A percentile compares a stretch with the other conserved stretches of the same genome.
Conservation (phyloP, 2,329 filamentous ascomycete species). For the Aspergillus sclerotialis region DNA sequence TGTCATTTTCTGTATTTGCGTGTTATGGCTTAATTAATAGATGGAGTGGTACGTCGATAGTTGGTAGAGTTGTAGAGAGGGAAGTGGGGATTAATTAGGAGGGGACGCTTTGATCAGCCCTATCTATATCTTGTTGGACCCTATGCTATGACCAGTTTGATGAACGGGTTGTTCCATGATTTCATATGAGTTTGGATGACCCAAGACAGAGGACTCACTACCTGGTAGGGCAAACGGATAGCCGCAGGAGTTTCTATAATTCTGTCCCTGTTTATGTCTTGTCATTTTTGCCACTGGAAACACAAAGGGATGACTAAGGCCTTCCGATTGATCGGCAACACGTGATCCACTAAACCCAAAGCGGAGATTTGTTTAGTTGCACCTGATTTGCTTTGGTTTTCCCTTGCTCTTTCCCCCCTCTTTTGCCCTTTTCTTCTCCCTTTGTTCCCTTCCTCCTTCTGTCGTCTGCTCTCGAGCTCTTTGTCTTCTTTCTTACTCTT, state of each 20-base stretch:
- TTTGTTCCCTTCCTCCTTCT: slow-evolving; percentile 4
- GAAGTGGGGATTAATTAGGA: not conserved
- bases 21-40: not conserved
- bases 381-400: slow-evolving; percentile 9
- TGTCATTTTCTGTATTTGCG: slow-evolving; percentile 10
- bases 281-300: too few species aligned
- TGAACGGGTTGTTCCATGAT: too few species aligned
- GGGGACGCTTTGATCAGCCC: too few species aligned
- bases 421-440: slow-evolving; percentile 2
- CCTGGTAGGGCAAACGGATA: too few species aligned
- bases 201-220: too few species aligned
- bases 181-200: too few species aligned
- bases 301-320: too few species aligned
- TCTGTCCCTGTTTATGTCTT: too few species aligned
- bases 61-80: not conserved
- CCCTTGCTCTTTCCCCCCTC: slow-evolving; percentile 16
- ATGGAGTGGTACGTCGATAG: not conserved
- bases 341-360: not conserved
- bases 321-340: not conserved
- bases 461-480: slow-evolving; percentile 5
- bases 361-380: not conserved
- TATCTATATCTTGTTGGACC: too few species aligned
- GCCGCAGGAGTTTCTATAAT: too few species aligned
- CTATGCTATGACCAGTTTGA: too few species aligned
- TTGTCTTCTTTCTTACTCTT: slow-evolving; percentile 1